Percentiles rank a stretch among this genome's conserved stretches.
These are phyloP conservation scores for Colletotrichum orchidophilum DNA, from an alignment of 2,329 filamentous ascomycete species.

Conservation along the genomic window DNA sequence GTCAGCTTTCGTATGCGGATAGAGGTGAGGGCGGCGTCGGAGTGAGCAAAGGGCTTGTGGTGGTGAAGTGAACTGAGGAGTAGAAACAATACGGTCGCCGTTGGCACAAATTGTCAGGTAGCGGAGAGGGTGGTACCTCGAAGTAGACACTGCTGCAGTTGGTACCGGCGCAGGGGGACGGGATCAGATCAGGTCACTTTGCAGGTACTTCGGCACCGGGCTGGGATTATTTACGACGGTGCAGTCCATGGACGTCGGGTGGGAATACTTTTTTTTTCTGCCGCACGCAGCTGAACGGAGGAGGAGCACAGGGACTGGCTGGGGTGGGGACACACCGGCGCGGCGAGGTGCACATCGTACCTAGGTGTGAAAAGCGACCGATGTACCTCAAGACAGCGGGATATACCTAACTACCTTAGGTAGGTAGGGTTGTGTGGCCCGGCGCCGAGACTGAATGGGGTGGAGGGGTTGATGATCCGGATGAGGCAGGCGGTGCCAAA, in stretches of 20 bases:
- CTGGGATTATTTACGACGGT: neutral
- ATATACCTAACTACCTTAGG: neutral
- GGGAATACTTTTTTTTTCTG: neutral
- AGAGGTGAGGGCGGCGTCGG: neutral
- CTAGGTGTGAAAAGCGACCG: no score
- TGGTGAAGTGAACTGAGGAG: neutral
- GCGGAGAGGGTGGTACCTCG: neutral
- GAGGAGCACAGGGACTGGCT: no score
- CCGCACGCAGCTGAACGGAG: neutral
- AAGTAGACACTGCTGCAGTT: neutral
- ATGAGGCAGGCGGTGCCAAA: conserved; percentile 4
- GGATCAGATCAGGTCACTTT: neutral
- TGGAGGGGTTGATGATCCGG: neutral
- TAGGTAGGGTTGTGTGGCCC: conserved; percentile 21
- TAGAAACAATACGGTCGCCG: neutral
- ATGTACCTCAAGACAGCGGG: no score
- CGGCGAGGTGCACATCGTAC: no score
- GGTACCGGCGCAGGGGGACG: neutral
- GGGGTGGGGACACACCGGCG: no score
- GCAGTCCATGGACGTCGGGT: neutral
- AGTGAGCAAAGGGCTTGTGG: neutral
- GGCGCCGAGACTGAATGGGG: neutral
- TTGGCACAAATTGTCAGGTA: conserved; percentile 9
- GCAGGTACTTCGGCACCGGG: neutral
- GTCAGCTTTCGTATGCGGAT: neutral